These are phyloP conservation scores for Apiospora arundinis DNA, from an alignment of 2,329 filamentous ascomycete species.

Conservation along the genomic window DNA sequence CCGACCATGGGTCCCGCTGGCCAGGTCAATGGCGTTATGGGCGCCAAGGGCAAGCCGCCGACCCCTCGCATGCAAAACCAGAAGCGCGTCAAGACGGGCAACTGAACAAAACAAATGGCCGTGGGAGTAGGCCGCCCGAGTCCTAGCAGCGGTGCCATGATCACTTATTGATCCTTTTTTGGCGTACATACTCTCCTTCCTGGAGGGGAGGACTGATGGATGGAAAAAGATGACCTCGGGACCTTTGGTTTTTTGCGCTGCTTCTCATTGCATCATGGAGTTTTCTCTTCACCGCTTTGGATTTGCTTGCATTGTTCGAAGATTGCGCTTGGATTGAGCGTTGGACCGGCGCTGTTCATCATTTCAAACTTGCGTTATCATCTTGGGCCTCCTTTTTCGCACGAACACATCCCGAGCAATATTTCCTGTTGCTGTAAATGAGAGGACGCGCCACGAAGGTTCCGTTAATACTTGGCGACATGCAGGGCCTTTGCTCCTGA, in stretches of 20 bases:
- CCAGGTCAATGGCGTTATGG: slow-evolving; percentile 59
- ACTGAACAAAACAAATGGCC: background rate
- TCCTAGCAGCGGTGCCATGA: background rate
- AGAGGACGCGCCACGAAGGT: slow-evolving; percentile 11
- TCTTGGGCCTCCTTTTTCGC: background rate
- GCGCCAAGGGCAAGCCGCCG: slow-evolving; percentile 57
- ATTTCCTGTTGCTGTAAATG: slow-evolving; percentile 17
- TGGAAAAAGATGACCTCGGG: background rate
- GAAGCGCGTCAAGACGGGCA: slow-evolving; percentile 48
- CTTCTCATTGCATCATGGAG: slow-evolving; percentile 17
- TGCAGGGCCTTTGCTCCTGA: background rate
- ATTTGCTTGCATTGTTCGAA: background rate
- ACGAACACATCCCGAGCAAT: background rate
- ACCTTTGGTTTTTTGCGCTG: background rate
- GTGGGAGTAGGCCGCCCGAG: background rate
- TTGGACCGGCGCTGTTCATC: slow-evolving; percentile 15
- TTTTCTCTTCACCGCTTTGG: background rate
- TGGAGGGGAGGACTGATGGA: background rate
- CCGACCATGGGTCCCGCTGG: slow-evolving; percentile 47
- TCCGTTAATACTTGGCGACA: slow-evolving; percentile 17
- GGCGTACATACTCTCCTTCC: background rate
- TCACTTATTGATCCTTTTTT: background rate
- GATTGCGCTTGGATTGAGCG: slow-evolving; percentile 10
- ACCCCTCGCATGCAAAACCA: slow-evolving; percentile 63
- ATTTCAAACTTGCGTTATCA: background rate